Percentiles rank a stretch among this genome's conserved stretches.
These are phyloP conservation scores for Guyanaporus albipodus DNA, from an alignment of 768 basidiomycete species.

Conservation along the genomic window DNA sequence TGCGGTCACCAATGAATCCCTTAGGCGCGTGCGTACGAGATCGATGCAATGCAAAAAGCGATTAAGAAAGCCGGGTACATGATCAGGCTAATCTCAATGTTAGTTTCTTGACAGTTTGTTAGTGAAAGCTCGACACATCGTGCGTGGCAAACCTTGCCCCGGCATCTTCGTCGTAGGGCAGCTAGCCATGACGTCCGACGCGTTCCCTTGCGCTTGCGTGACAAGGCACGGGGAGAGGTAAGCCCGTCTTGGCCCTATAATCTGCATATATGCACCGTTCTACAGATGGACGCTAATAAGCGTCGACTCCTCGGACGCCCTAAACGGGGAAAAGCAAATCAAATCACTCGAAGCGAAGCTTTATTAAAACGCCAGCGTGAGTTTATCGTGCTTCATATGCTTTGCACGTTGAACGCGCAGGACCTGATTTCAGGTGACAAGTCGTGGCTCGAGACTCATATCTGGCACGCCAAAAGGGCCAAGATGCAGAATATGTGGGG, in stretches of 20 bases:
- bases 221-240: slow-evolving; percentile 82
- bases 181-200: slow-evolving; percentile 93
- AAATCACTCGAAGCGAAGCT: slow-evolving; percentile 52
- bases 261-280: slow-evolving; percentile 29
- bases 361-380: slow-evolving; percentile 74
- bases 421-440: slow-evolving; percentile 58
- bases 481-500: slow-evolving; percentile 93
- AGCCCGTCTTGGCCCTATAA: slow-evolving; percentile 6
- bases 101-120: not conserved
- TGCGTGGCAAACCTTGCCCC: slow-evolving; percentile 90
- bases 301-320: slow-evolving; percentile 44
- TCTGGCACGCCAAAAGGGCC: slow-evolving; percentile 98
- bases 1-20: not conserved
- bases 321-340: slow-evolving; percentile 61
- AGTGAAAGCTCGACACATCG: slow-evolving; percentile 73
- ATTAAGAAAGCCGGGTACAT: slow-evolving; percentile 74
- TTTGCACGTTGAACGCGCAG: not conserved
- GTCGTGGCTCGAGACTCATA: slow-evolving; percentile 91
- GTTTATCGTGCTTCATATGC: not conserved
- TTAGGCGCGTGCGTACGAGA: slow-evolving; percentile 88
- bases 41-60: slow-evolving; percentile 82
- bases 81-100: accelerated
- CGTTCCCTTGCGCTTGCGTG: slow-evolving; percentile 79
- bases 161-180: slow-evolving; percentile 86
- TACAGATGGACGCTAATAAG: slow-evolving; percentile 52